Evolutionary conservation across 176 grass and related monocot species (phyloP), one percentile per base, ranked within the genome.

Genomic region (Phyllostachys edulis): DNA sequence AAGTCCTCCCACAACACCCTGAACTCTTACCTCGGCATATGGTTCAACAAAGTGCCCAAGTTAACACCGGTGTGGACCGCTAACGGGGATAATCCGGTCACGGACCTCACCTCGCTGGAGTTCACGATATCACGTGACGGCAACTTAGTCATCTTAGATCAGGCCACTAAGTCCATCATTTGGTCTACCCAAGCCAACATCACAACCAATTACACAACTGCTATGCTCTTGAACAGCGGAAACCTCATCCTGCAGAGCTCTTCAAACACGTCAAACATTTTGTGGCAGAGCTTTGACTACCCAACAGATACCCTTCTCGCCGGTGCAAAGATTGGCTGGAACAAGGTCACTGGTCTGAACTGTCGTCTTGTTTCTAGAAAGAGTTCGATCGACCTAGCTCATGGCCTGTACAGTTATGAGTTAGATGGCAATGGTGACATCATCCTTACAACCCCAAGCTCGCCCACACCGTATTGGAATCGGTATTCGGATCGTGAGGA

Each of bases 271-370:
- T 80, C 76, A 18, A 32, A 34, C 59, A 40, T 85, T 16, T 23
- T 84, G 54, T 93, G 91, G 91, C 84, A 93, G 69, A 93, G 91
- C 82, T 90, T 93, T 40, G 81, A 90, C 55, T 49, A 90, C 29
- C 88, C 81, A 1, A 82, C 88, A 1, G 77, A 93, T 24, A 88
- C 88, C 9, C 47, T 86, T 77, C 21, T 90, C 13, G 42, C 81
- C 0, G 91, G 81, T 6, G 83, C 63, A 26, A 90, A 77, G 65
- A 56, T 92, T 7, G 79, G 86, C 14, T n/a, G n/a, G n/a, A n/a
- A n/a, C n/a, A n/a, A n/a, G n/a, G n/a, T n/a, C n/a, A n/a, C n/a
- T n/a, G n/a, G n/a, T n/a, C n/a, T n/a, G n/a, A 82, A 85, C 32
- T 81, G 86, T 21, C 49, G 73, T 20, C 69, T 93, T 16, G 63